Base-by-base conservation (phyloP, 495 filamentous ascomycete species). In the Viridothelium virens region DNA sequence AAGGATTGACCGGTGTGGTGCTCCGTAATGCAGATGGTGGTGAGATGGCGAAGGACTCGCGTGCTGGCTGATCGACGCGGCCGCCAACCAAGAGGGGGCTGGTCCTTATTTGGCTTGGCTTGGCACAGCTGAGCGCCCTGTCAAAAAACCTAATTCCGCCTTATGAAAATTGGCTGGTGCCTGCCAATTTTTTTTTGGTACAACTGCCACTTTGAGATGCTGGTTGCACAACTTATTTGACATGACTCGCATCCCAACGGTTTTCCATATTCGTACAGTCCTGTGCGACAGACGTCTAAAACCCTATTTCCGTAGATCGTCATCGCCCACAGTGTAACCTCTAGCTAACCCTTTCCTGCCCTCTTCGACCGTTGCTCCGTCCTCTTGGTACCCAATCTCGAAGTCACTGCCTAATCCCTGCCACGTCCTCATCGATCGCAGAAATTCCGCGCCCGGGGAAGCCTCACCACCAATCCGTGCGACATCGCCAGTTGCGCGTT, bases 391-490 rank as follows among this genome's bases (percentile, higher is more conserved):
- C 61, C 79, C 80, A 38, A 87, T 81, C 50, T 82, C 81, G 67
- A 91, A 94, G 75, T 98, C 94, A 66, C 87, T 95, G 0, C 94
- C 95, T 37, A 99, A 76, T 0, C 94, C 94, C 74, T 86, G 89
- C 94, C 94, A 99, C 6, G 89, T 95, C 65, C 94, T 77, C 70
- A 92, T 88, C 11, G 86, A 88, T 50, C 86, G 83, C 66, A 98
- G 75, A 71, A 85, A 97, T 76, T 96, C 89, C 3, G 95, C 94
- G 1, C 89, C 94, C 3, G 95, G 95, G 34, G 92, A 96, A n/a
- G 87, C 79, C 0, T 90, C 83, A 5, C 89, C 88, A 47, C 91
- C 92, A 47, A 96, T 82, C 44, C 83, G 83, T 2, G 89, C 87
- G 47, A 98, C 63, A 68, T 93, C 89, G 14, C 82, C 82, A 68